Evolutionary conservation across 495 filamentous ascomycete species (phyloP).

Genomic region (Hyaloscypha hepaticicola): DNA sequence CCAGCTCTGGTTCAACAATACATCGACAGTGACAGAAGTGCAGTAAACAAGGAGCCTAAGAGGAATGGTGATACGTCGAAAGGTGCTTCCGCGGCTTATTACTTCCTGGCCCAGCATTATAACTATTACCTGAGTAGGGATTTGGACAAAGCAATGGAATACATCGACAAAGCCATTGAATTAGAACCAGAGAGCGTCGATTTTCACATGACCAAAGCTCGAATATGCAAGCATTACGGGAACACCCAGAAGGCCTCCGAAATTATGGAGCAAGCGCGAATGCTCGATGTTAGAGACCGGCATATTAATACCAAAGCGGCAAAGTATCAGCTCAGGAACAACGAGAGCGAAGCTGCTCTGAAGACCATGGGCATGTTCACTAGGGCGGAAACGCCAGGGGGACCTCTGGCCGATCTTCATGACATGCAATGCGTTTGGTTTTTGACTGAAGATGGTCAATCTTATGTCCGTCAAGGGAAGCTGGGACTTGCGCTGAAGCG

Average conservation of each 20-base stretch:
- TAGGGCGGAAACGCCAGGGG: conserved; percentile 77
- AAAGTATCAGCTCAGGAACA: conserved; percentile 93
- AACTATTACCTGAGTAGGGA: conserved; percentile 88
- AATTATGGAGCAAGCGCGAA: conserved; percentile 83
- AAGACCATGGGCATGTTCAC: conserved; percentile 95
- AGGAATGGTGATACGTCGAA: conserved; percentile 55
- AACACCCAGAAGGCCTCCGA: conserved; percentile 76
- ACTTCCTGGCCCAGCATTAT: conserved; percentile 96
- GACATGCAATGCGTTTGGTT: conserved; percentile 99
- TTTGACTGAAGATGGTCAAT: conserved; percentile 90
- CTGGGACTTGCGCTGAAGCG: conserved; percentile 87
- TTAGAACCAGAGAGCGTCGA: conserved; percentile 78
- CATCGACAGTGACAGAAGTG: conserved; percentile 42
- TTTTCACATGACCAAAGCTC: conserved; percentile 91
- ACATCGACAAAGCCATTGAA: conserved; percentile 80
- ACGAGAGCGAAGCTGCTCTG: conserved; percentile 81
- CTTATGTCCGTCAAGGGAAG: conserved; percentile 80
- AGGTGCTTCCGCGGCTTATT: conserved; percentile 75
- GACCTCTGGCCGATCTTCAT: conserved; percentile 83
- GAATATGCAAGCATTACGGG: conserved; percentile 92
- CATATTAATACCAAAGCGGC: conserved; percentile 98
- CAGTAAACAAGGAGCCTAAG: conserved; percentile 49
- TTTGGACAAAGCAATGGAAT: conserved; percentile 74
- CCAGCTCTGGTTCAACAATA: conserved; percentile 79
- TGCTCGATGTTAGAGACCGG: conserved; percentile 82